Conservation (phyloP, 2,329 filamentous ascomycete species). For the Penicillium sp. region DNA sequence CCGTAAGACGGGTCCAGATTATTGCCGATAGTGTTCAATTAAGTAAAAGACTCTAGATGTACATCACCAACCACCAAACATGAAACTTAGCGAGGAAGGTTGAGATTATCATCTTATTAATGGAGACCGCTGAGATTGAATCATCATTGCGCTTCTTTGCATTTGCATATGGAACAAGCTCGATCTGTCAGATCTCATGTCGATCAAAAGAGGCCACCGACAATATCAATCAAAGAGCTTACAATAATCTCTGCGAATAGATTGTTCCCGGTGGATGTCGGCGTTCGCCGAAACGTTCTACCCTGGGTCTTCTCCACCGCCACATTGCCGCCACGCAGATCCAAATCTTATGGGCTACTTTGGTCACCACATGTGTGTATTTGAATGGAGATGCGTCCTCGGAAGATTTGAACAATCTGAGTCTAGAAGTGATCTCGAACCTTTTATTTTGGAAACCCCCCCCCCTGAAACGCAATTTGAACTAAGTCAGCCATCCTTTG, state of each 20-base stretch:
- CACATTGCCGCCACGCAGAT: neutral
- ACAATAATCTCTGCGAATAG: neutral
- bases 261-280: slow-evolving; percentile 4
- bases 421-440: neutral
- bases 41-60: neutral
- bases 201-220: neutral
- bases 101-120: neutral
- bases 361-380: neutral
- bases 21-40: neutral
- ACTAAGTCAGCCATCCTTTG: neutral
- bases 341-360: slow-evolving; percentile 1
- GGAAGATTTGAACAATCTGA: neutral
- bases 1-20: neutral
- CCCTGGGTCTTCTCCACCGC: neutral
- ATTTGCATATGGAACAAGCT: neutral
- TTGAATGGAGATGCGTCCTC: neutral
- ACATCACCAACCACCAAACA: neutral
- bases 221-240: neutral
- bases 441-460: too few relatives aligned
- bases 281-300: slow-evolving; percentile 1
- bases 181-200: neutral
- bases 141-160: neutral
- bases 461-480: neutral
- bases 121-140: neutral
- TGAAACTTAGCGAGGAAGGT: neutral